phyloP scores from a whole-genome alignment of 495 filamentous ascomycete genomes.

The Aspergillus nidulans region DNA sequence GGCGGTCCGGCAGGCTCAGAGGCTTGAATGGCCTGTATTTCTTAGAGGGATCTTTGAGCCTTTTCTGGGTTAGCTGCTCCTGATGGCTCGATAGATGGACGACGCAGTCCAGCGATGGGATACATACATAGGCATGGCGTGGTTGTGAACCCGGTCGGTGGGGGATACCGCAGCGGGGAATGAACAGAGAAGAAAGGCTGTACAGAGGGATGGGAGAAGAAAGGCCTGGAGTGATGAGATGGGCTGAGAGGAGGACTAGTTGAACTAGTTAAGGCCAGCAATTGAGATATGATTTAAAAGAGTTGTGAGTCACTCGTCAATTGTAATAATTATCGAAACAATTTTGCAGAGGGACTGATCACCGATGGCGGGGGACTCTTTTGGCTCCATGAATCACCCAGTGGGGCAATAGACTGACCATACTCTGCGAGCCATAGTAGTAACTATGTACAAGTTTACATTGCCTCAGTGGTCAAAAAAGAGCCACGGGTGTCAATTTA shows the following conservation, averaged over 20 bases:
- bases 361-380: constrained; percentile 10
- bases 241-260: background rate
- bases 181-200: background rate
- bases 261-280: constrained; percentile 8
- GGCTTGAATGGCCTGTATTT: constrained; percentile 85
- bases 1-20: constrained; percentile 73
- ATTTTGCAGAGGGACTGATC: background rate
- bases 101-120: background rate
- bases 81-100: background rate
- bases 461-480: too few species aligned
- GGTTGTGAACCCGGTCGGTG: constrained; percentile 1
- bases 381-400: background rate
- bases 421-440: too few species aligned
- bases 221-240: background rate
- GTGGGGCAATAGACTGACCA: too few species aligned
- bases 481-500: too few species aligned
- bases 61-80: constrained; percentile 3
- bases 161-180: constrained; percentile 5
- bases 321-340: background rate
- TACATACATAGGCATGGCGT: constrained; percentile 11
- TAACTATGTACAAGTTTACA: too few species aligned
- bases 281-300: constrained; percentile 10
- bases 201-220: background rate
- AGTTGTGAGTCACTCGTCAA: constrained; percentile 12
- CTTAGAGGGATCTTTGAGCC: constrained; percentile 85